phyloP scores from a whole-genome alignment of 164 flowering plant genomes.

The Tinospora cordifolia region DNA sequence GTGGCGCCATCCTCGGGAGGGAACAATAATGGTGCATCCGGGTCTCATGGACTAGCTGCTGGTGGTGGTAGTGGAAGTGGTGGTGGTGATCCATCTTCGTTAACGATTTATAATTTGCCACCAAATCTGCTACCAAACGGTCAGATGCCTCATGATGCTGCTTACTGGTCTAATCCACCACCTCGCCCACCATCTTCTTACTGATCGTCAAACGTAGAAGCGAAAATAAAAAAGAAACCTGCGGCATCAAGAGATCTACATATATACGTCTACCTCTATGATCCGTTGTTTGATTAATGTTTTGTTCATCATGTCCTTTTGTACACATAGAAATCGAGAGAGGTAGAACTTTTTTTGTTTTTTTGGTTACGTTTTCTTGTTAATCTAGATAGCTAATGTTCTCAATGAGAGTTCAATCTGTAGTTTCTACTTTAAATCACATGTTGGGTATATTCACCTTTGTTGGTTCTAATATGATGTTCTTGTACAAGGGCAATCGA shows the following conservation, averaged over 20 bases:
- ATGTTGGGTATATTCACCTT: background rate
- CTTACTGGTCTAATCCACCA: slow-evolving; percentile 28
- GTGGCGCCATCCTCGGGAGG: slow-evolving; percentile 31
- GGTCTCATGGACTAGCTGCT: slow-evolving; percentile 17
- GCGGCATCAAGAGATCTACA: background rate
- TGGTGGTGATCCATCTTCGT: slow-evolving; percentile 21
- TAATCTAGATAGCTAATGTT: slow-evolving; percentile 1
- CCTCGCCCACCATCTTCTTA: slow-evolving; percentile 29
- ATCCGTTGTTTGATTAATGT: background rate
- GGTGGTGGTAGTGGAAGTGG: no score
- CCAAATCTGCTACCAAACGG: slow-evolving; percentile 33
- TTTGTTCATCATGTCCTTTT: background rate
- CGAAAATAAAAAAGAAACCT: background rate
- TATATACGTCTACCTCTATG: background rate
- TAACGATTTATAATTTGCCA: slow-evolving; percentile 32
- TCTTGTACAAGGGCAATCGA: background rate
- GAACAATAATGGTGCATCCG: slow-evolving; percentile 18
- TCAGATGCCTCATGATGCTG: slow-evolving; percentile 30
- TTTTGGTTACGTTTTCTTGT: slow-evolving; percentile 5
- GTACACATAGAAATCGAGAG: slow-evolving; percentile 7
- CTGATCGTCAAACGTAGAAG: background rate
- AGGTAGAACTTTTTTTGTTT: background rate
- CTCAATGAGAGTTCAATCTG: background rate
- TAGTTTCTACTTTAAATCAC: background rate
- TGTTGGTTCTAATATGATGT: slow-evolving; percentile 2